phyloP scores from a whole-genome alignment of 78 protist genomes.

The Chrysochromulina parva region DNA sequence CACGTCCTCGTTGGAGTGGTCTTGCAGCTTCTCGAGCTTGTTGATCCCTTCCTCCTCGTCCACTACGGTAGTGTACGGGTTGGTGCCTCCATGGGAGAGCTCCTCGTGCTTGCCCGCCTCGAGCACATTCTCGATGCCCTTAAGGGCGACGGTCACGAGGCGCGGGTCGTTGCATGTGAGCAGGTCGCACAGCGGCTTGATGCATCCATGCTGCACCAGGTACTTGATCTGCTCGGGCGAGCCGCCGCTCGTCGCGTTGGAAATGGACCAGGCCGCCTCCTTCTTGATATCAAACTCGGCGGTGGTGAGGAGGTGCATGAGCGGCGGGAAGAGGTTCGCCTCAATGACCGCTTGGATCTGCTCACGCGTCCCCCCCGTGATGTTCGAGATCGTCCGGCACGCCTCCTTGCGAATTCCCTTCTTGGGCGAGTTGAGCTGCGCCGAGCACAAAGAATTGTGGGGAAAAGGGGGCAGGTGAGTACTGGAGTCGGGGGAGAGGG shows the following conservation, averaged over 20 bases:
- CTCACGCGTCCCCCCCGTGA: conserved; percentile 89
- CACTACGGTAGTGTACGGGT: conserved; percentile 40
- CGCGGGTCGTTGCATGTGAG: conserved; percentile 72
- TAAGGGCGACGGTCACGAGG: conserved; percentile 84
- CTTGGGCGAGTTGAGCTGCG: background rate
- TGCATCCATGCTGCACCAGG: conserved; percentile 46
- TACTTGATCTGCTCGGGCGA: conserved; percentile 73
- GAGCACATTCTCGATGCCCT: conserved; percentile 89
- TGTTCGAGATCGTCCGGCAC: conserved; percentile 97
- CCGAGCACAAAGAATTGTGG: no score
- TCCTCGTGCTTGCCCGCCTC: conserved; percentile 54
- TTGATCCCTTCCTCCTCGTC: conserved; percentile 86
- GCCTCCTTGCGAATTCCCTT: conserved; percentile 90
- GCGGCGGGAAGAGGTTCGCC: conserved; percentile 73
- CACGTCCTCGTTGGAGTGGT: conserved; percentile 75
- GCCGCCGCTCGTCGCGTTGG: conserved; percentile 93
- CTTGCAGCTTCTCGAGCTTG: conserved; percentile 84
- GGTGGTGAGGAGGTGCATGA: conserved; percentile 60
- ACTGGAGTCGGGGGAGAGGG: no score
- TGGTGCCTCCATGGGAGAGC: background rate
- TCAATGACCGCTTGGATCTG: conserved; percentile 94
- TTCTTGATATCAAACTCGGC: conserved; percentile 84
- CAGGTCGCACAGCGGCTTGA: conserved; percentile 84
- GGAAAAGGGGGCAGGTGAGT: no score
- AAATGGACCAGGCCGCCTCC: conserved; percentile 98